Evolutionary conservation across 139 green algal genomes (phyloP).

Genomic region (Chlamydomonas eustigma): DNA sequence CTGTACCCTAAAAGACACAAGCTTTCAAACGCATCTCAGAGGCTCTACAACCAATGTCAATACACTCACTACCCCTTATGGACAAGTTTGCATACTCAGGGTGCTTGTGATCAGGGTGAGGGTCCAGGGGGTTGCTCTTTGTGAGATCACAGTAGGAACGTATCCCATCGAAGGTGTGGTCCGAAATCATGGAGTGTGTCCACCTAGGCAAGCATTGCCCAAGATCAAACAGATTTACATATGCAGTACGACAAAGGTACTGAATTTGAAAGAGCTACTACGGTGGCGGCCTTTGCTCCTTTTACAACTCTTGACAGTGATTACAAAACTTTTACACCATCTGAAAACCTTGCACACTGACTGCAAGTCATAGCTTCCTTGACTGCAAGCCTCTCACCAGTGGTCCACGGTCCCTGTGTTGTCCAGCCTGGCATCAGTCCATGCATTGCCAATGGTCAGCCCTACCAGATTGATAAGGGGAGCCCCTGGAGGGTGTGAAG

Average conservation of each 20-base stretch:
- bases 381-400: constrained; percentile 4
- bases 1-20: too few relatives aligned
- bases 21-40: too few relatives aligned
- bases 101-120: neutral
- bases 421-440: constrained; percentile 7
- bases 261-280: too few relatives aligned
- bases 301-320: too few relatives aligned
- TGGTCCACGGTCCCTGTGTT: constrained; percentile 6
- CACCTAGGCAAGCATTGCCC: constrained; percentile 10
- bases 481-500: too few relatives aligned
- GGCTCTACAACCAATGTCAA: too few relatives aligned
- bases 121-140: neutral
- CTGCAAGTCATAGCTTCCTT: too few relatives aligned
- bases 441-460: constrained; percentile 9
- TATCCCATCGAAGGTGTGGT: neutral
- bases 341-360: too few relatives aligned
- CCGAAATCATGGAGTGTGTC: constrained; percentile 11
- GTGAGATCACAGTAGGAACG: neutral
- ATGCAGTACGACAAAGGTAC: too few relatives aligned
- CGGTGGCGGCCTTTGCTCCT: too few relatives aligned
- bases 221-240: neutral
- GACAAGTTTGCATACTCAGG: neutral
- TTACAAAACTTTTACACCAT: too few relatives aligned
- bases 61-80: too few relatives aligned
- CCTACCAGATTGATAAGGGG: constrained; percentile 2